Conservation (phyloP, 2,329 filamentous ascomycete species). For the Pseudopyrenochaeta lycopersici region DNA sequence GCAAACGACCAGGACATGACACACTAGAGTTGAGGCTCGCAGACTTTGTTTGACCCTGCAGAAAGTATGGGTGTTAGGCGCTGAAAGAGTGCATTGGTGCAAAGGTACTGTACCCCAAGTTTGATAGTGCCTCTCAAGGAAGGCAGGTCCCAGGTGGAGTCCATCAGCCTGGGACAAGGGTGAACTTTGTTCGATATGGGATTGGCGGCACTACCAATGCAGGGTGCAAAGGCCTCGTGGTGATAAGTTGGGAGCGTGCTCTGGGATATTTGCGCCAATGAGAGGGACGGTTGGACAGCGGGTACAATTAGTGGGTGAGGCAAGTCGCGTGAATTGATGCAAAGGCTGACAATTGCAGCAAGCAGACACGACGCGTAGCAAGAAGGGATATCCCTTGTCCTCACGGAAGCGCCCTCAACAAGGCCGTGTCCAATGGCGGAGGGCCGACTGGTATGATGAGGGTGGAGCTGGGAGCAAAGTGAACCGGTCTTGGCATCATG, state of each 20-base stretch:
- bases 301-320: background rate
- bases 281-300: background rate
- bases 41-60: slow-evolving; percentile 23
- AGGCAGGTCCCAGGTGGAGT: slow-evolving; percentile 29
- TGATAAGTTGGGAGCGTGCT: background rate
- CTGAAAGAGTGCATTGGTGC: background rate
- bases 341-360: slow-evolving; percentile 1
- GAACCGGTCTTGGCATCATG: slow-evolving; percentile 7
- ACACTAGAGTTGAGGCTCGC: slow-evolving; percentile 7
- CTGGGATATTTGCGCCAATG: slow-evolving; percentile 6
- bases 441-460: slow-evolving; percentile 1
- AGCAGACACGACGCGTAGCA: background rate
- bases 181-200: slow-evolving; percentile 15
- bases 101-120: slow-evolving; percentile 24
- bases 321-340: background rate
- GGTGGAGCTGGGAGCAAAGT: slow-evolving; percentile 7
- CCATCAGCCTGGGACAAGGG: slow-evolving; percentile 15
- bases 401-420: slow-evolving; percentile 2
- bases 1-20: background rate
- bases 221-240: slow-evolving; percentile 5
- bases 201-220: background rate
- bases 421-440: slow-evolving; percentile 12
- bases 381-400: slow-evolving; percentile 4
- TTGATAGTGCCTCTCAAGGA: slow-evolving; percentile 28
- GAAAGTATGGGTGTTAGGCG: slow-evolving; percentile 15